Evolutionary conservation across 2,329 filamentous ascomycete species (phyloP).

Genomic region (Juglanconis oblonga): DNA sequence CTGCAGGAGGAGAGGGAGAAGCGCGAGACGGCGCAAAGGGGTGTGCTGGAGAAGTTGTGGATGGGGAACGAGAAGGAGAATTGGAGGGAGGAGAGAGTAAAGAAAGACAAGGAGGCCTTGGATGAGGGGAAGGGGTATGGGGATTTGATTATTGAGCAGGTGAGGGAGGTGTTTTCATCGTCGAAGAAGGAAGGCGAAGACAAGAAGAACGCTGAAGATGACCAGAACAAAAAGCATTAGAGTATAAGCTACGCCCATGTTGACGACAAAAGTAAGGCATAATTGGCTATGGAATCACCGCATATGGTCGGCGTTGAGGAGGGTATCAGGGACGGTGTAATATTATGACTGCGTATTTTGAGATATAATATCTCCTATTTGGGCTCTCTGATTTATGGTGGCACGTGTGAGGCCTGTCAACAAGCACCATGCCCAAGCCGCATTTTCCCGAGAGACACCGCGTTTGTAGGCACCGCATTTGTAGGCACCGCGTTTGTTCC

Average conservation of each 20-base stretch:
- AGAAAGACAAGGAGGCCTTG: slow-evolving; percentile 50
- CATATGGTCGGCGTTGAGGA: not conserved
- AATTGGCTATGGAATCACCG: not conserved
- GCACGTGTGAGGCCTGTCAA: not conserved
- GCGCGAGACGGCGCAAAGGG: slow-evolving; percentile 20
- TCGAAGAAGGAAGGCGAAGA: slow-evolving; percentile 18
- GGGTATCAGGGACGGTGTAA: not conserved
- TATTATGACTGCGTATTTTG: not conserved
- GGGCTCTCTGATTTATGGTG: not conserved
- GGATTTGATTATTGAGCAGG: slow-evolving; percentile 55
- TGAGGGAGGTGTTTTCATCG: slow-evolving; percentile 47
- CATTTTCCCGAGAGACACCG: too few species aligned
- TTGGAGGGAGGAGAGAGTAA: slow-evolving; percentile 51
- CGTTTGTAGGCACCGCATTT: too few species aligned
- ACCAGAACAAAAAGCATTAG: slow-evolving; percentile 20
- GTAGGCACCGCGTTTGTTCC: too few species aligned
- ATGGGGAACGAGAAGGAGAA: slow-evolving; percentile 55
- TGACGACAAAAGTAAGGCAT: not conserved
- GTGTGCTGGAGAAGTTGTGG: slow-evolving; percentile 49
- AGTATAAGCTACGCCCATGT: not conserved
- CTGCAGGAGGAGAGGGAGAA: slow-evolving; percentile 25
- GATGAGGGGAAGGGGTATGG: slow-evolving; percentile 55
- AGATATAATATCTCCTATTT: not conserved
- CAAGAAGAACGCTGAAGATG: slow-evolving; percentile 28
- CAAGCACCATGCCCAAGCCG: not conserved